phyloP scores from a whole-genome alignment of 495 filamentous ascomycete species.

The Zalerion maritima region DNA sequence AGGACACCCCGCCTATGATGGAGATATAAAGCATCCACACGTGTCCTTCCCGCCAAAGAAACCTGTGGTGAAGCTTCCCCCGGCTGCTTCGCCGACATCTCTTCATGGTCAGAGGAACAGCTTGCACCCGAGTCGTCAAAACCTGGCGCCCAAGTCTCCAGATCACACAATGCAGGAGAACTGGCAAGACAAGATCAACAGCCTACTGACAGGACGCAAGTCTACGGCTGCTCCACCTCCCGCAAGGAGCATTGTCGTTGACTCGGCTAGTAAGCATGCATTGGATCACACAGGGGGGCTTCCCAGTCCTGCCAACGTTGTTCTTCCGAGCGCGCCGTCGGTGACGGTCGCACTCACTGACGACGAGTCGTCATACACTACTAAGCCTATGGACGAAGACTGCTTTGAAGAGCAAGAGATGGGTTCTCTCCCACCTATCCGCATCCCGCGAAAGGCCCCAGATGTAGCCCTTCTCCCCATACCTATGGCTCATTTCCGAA shows the following conservation, averaged over 20 bases:
- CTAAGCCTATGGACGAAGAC: conserved; percentile 56
- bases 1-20: conserved; percentile 57
- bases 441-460: conserved; percentile 46
- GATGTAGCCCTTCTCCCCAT: conserved; percentile 15
- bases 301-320: conserved; percentile 40
- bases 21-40: conserved; percentile 45
- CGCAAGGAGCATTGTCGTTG: conserved; percentile 37
- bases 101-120: conserved; percentile 5
- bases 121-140: not conserved
- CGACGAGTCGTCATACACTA: conserved; percentile 21
- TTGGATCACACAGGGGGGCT: conserved; percentile 38
- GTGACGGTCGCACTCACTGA: conserved; percentile 5
- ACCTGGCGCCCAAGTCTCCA: not conserved
- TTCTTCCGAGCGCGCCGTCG: conserved; percentile 30
- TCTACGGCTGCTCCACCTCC: conserved; percentile 33
- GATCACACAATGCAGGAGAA: conserved; percentile 13
- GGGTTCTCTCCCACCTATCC: conserved; percentile 57
- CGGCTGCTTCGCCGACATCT: conserved; percentile 22
- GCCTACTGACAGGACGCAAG: conserved; percentile 48
- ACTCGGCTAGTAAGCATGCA: conserved; percentile 45
- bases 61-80: conserved; percentile 59
- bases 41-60: conserved; percentile 54
- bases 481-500: not conserved
- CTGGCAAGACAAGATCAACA: conserved; percentile 68
- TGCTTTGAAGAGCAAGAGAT: conserved; percentile 76